These are phyloP conservation scores for Aspergillus sp. DNA, from an alignment of 2,329 filamentous ascomycete genomes.

Conservation along the genomic window DNA sequence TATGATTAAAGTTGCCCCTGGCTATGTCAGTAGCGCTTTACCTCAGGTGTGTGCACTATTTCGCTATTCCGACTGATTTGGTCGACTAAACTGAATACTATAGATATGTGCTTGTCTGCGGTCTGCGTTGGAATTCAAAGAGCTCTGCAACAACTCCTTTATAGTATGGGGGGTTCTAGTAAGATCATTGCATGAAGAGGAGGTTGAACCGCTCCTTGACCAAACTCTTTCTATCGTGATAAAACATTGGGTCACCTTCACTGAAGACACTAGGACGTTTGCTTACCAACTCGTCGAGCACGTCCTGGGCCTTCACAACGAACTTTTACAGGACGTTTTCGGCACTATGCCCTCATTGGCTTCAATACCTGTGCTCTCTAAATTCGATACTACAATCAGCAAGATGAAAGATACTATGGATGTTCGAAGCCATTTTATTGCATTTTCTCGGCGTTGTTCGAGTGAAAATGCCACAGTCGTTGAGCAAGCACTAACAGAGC, in stretches of 20 bases:
- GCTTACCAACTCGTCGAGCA: constrained; percentile 64
- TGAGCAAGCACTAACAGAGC: constrained; percentile 74
- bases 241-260: constrained; percentile 73
- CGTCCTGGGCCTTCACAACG: constrained; percentile 63
- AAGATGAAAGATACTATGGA: constrained; percentile 66
- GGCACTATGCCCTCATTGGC: constrained; percentile 76
- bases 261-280: constrained; percentile 57
- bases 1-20: constrained; percentile 75
- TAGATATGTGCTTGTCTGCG: constrained; percentile 90
- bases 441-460: constrained; percentile 71
- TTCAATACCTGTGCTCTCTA: constrained; percentile 66
- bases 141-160: constrained; percentile 77
- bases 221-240: constrained; percentile 87
- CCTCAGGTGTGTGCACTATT: constrained; percentile 67
- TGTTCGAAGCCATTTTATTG: constrained; percentile 63
- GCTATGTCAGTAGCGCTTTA: constrained; percentile 72
- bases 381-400: constrained; percentile 66
- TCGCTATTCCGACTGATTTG: background rate
- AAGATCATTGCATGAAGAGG: constrained; percentile 70
- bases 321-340: constrained; percentile 65
- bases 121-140: constrained; percentile 72
- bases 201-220: constrained; percentile 77
- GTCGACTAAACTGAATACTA: constrained; percentile 10
- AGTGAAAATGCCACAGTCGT: constrained; percentile 89
- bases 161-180: constrained; percentile 82